Percentiles rank a stretch among this genome's conserved stretches.
phyloP scores from a whole-genome alignment of 805 yeast genomes.

The Pichia kluyveri region DNA sequence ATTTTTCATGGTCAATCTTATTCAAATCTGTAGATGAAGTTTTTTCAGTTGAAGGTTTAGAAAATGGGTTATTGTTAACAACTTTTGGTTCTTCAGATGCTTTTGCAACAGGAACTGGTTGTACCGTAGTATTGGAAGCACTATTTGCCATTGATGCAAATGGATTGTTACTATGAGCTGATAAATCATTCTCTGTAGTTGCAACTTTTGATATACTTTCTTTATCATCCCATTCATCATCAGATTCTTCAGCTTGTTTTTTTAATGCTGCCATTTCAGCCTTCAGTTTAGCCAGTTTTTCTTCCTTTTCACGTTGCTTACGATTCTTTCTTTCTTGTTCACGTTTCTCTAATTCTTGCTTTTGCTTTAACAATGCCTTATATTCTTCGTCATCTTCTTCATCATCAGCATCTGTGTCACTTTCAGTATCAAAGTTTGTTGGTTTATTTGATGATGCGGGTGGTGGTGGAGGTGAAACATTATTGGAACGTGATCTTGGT shows the following conservation, averaged over 20 bases:
- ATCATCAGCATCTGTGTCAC: slow-evolving; percentile 14
- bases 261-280: slow-evolving; percentile 50
- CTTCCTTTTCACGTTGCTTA: slow-evolving; percentile 52
- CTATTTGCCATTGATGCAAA: slow-evolving; percentile 11
- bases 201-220: slow-evolving; percentile 2
- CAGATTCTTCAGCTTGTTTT: slow-evolving; percentile 30
- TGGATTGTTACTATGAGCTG: slow-evolving; percentile 12
- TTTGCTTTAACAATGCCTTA: slow-evolving; percentile 37
- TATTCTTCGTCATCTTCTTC: slow-evolving; percentile 39
- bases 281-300: slow-evolving; percentile 46
- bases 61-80: slow-evolving; percentile 45
- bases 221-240: slow-evolving; percentile 15
- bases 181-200: slow-evolving; percentile 5
- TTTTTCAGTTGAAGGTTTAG: slow-evolving; percentile 33
- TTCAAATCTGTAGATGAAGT: slow-evolving; percentile 15
- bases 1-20: slow-evolving; percentile 43
- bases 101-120: neutral
- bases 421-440: neutral
- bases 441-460: slow-evolving; percentile 1
- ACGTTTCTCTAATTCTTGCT: slow-evolving; percentile 34
- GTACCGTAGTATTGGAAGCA: slow-evolving; percentile 4
- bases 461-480: neutral
- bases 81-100: neutral
- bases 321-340: slow-evolving; percentile 28
- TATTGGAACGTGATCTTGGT: slow-evolving; percentile 9